These are phyloP conservation scores for Clavaria fumosa DNA, from an alignment of 768 basidiomycete genomes.

Conservation along the genomic window DNA sequence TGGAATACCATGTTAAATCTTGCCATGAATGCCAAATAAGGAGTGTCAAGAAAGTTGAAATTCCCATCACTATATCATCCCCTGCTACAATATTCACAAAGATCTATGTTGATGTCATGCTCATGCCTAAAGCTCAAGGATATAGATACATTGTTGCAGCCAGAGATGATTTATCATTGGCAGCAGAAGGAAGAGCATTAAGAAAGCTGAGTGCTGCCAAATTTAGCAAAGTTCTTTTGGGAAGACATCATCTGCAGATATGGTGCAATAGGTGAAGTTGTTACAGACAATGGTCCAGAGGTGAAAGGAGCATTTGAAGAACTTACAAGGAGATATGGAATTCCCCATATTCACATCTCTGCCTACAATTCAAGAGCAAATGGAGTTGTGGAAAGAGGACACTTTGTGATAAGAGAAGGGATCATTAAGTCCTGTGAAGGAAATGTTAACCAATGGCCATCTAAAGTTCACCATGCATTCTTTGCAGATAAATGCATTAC, in stretches of 20 bases:
- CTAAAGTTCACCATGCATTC: slow-evolving; percentile 13
- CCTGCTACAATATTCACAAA: slow-evolving; percentile 11
- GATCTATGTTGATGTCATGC: slow-evolving; percentile 16
- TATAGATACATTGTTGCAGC: slow-evolving; percentile 15
- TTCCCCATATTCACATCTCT: slow-evolving; percentile 18
- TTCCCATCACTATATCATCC: slow-evolving; percentile 8
- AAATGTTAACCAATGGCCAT: slow-evolving; percentile 19
- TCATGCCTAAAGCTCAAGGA: slow-evolving; percentile 13
- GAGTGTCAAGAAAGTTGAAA: slow-evolving; percentile 7
- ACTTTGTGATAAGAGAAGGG: slow-evolving; percentile 18
- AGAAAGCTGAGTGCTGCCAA: slow-evolving; percentile 4
- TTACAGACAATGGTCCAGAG: slow-evolving; percentile 19
- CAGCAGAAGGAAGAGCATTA: slow-evolving; percentile 18
- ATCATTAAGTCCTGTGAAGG: slow-evolving; percentile 17
- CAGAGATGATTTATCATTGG: slow-evolving; percentile 18
- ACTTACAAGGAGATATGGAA: slow-evolving; percentile 3
- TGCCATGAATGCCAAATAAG: slow-evolving; percentile 18
- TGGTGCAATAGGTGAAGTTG: slow-evolving; percentile 14
- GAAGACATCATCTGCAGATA: slow-evolving; percentile 21
- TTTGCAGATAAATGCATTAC: slow-evolving; percentile 21
- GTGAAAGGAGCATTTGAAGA: slow-evolving; percentile 12
- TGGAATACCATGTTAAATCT: slow-evolving; percentile 14
- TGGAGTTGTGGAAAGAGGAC: slow-evolving; percentile 22
- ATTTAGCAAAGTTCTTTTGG: slow-evolving; percentile 18
- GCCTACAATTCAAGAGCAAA: slow-evolving; percentile 23